Evolutionary conservation across 306 rosid species (phyloP).

Genomic region (Astragalus glycyphyllos): DNA sequence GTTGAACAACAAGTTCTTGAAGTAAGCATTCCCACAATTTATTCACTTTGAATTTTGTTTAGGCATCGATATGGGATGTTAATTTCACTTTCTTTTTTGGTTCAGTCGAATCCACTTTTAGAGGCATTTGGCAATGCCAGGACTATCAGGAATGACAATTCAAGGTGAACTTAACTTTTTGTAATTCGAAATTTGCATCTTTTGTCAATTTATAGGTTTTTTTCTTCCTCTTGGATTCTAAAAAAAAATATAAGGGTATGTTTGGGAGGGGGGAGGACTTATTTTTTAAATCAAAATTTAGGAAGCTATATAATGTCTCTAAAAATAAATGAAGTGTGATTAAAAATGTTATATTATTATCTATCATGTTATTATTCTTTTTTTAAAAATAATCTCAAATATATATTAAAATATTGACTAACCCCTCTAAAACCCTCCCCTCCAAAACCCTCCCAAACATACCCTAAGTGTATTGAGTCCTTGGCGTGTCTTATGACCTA

Average conservation of each 20-base stretch:
- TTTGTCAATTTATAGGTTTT: constrained; percentile 27
- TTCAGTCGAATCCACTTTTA: constrained; percentile 94
- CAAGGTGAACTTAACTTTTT: constrained; percentile 64
- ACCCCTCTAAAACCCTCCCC: too few species aligned
- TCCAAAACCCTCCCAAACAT: too few species aligned
- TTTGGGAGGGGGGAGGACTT: too few species aligned
- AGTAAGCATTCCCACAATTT: constrained; percentile 52
- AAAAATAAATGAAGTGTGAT: too few species aligned
- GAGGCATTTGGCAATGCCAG: constrained; percentile 99
- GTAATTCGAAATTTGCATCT: constrained; percentile 12
- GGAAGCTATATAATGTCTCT: too few species aligned
- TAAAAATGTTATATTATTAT: too few species aligned
- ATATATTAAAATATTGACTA: too few species aligned
- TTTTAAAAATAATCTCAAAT: too few species aligned
- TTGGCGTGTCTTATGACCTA: constrained; percentile 9
- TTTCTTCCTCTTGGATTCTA: constrained; percentile 15
- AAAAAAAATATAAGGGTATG: too few species aligned
- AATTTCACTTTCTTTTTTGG: constrained; percentile 31
- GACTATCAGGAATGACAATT: constrained; percentile 95
- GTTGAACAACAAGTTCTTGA: constrained; percentile 99
- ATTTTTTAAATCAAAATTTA: too few species aligned
- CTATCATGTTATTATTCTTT: too few species aligned
- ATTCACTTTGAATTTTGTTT: constrained; percentile 33
- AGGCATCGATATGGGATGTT: constrained; percentile 22
- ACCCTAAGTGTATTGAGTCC: not conserved